These are phyloP conservation scores for Metarhizium robertsii DNA, from an alignment of 2,329 filamentous ascomycete species.

Conservation along the genomic window DNA sequence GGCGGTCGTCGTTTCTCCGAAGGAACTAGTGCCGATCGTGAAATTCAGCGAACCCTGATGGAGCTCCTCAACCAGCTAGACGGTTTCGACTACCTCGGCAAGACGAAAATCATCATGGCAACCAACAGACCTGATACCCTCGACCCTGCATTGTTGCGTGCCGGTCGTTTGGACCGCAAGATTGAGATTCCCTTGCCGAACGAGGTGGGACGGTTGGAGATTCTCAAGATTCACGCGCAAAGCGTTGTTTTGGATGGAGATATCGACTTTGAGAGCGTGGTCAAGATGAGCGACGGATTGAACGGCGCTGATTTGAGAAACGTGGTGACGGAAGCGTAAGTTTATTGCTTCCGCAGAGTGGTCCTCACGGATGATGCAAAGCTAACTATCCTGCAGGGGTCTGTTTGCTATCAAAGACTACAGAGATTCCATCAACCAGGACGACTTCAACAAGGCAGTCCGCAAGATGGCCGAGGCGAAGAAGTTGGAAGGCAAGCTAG, in stretches of 20 bases:
- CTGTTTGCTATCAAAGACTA: slow-evolving; percentile 98
- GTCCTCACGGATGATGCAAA: not conserved
- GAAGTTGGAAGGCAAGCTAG: slow-evolving; percentile 96
- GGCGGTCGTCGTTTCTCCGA: slow-evolving; percentile 94
- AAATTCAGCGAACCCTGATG: slow-evolving; percentile 98
- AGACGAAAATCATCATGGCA: slow-evolving; percentile 99
- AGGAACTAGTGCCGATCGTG: slow-evolving; percentile 92
- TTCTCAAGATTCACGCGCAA: slow-evolving; percentile 92
- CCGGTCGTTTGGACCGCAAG: slow-evolving; percentile 90
- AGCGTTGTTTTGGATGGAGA: slow-evolving; percentile 86
- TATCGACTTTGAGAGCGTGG: slow-evolving; percentile 96
- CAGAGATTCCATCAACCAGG: slow-evolving; percentile 89
- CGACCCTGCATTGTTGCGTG: slow-evolving; percentile 84
- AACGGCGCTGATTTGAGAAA: slow-evolving; percentile 97
- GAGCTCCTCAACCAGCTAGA: slow-evolving; percentile 97
- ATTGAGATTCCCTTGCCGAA: slow-evolving; percentile 97
- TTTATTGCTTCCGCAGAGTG: slow-evolving; percentile 15
- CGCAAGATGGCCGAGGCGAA: slow-evolving; percentile 95
- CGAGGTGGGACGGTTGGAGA: slow-evolving; percentile 90
- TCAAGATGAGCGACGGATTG: slow-evolving; percentile 98
- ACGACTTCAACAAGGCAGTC: slow-evolving; percentile 99
- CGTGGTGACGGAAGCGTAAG: slow-evolving; percentile 96
- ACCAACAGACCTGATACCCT: slow-evolving; percentile 96
- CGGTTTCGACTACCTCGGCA: slow-evolving; percentile 97
- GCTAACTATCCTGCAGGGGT: slow-evolving; percentile 45